Base-by-base conservation (phyloP, 495 filamentous ascomycete genomes). In the Gamarada debralockiae region DNA sequence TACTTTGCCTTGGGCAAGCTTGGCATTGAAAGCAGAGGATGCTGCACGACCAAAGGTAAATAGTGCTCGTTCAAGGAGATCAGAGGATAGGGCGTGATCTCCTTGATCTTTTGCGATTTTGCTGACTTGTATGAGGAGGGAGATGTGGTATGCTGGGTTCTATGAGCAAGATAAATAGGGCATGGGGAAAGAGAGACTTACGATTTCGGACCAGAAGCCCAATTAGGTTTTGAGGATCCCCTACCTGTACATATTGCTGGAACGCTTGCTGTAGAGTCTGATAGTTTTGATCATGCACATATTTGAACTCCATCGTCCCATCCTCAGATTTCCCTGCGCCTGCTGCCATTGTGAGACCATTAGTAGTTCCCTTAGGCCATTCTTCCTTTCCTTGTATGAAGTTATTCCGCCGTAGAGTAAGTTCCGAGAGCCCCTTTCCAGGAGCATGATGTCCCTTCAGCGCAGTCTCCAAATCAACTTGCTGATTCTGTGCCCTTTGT, bases 11-110 rank as follows among this genome's bases (percentile, higher is more conserved):
- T 86, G 78, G 47, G 84, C 77, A n/a, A 97, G 71, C 48, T 82
- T 80, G 25, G 74, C 79, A 13, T 78, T 73, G 63, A 97, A 98
- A 1, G 84, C 80, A 10, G 88, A 90, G 51, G 91, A 82, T 1
- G 85, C 79, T 4, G 90, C 87, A 9, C 95, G 80, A 14, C 93
- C 93, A 62, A 99, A 93, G 25, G 87, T 88, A 71, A 96, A 97
- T 10, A 99, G 76, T 1, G 92, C 91, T 29, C 93, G 77, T 68
- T 97, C 93, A 45, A 96, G 81, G 8, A 97, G 78, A 59, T 97
- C 93, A 21, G 89, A 85, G 1, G 92, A 82, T 2, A 90, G 78
- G 3, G 90, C 81, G 57, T 90, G 82, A 63, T 97, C 92, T 29
- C 87, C 77, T 61, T 96, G 87, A 38, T 96, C 87, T 64, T 90